phyloP scores from a whole-genome alignment of 148 eudicot genomes.

The Fagopyrum tataricum region DNA sequence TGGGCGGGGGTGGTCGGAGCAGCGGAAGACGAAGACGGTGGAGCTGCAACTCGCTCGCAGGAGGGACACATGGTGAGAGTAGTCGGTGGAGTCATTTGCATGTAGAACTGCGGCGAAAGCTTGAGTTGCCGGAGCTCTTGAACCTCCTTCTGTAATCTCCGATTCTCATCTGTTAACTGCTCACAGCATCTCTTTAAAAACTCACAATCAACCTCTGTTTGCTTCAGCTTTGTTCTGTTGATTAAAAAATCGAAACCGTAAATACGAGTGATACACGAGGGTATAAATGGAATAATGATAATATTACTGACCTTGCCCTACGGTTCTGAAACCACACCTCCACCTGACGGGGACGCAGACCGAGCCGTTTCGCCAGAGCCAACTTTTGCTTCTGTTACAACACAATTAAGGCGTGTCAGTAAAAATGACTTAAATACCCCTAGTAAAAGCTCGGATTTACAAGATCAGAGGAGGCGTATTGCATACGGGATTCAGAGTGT shows the following conservation, averaged over 20 bases:
- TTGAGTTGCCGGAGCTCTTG: conserved; percentile 55
- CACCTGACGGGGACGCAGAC: conserved; percentile 80
- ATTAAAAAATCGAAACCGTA: not conserved
- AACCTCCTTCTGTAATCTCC: conserved; percentile 66
- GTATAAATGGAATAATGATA: not conserved
- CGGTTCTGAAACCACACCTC: conserved; percentile 97
- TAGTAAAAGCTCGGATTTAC: not conserved
- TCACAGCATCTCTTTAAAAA: conserved; percentile 56
- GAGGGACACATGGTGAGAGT: conserved; percentile 83
- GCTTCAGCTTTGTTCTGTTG: conserved; percentile 56
- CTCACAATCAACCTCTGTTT: conserved; percentile 69
- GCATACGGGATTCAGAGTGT: conserved; percentile 13
- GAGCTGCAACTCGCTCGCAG: conserved; percentile 52
- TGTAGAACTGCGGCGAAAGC: conserved; percentile 63
- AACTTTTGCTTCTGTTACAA: conserved; percentile 63
- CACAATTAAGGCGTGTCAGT: not conserved
- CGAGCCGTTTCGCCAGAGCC: conserved; percentile 79
- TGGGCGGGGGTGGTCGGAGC: not conserved
- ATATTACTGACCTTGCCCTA: conserved; percentile 58
- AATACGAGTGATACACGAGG: not conserved
- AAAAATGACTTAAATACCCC: not conserved
- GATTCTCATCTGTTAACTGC: conserved; percentile 61
- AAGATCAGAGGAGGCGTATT: not conserved
- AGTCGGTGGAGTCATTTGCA: conserved; percentile 79
- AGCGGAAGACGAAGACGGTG: not conserved